Evolutionary conservation across 2,329 filamentous ascomycete genomes (phyloP), one percentile per base, ranked within the genome.

Genomic region (Fusarium torreyae): DNA sequence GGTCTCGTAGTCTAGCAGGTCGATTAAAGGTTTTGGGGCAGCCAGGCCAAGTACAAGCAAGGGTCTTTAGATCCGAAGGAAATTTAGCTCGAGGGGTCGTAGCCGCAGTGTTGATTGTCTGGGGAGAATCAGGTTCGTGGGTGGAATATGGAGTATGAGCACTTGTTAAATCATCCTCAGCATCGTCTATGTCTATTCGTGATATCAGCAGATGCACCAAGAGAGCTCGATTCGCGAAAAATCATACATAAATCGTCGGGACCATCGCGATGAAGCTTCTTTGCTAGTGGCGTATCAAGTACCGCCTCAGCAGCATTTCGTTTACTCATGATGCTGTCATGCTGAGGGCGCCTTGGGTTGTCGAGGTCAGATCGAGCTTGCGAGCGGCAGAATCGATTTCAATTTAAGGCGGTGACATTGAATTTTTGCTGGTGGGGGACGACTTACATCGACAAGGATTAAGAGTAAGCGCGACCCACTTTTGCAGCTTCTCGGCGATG

Each of bases 21-120:
- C 95, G 90, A 78, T 97, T 97, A 84, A 96, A 98, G 8, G 91
- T 89, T 81, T 97, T 97, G 60, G 83, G 81, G 77, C 95, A 98
- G 68, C 85, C 88, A 13, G 90, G 87, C 77, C 89, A 91, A 1
- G 91, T 89, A 80, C 95, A 98, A 56, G 84, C 82, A 68, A 94
- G 90, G 7, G 89, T 94, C 83, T 97, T 97, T 61, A 89, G 85
- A 76, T 88, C 92, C 42, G 90, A 92, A 5, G 90, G 91, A 65
- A 88, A 89, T 60, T 85, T 88, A 60, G 81, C 78, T 14, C 82
- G 80, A 6, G 87, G 85, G 5, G 80, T 80, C 2, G 80, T 80
- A 5, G 74, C 77, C 24, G 74, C 75, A 2, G 76, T 77, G 9
- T 75, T 74, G 5, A 52, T 33, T 13, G 78, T 80, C 9, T 75